Evolutionary conservation across 2,329 filamentous ascomycete species (phyloP).

Genomic region (Ophidiomyces ophidiicola): DNA sequence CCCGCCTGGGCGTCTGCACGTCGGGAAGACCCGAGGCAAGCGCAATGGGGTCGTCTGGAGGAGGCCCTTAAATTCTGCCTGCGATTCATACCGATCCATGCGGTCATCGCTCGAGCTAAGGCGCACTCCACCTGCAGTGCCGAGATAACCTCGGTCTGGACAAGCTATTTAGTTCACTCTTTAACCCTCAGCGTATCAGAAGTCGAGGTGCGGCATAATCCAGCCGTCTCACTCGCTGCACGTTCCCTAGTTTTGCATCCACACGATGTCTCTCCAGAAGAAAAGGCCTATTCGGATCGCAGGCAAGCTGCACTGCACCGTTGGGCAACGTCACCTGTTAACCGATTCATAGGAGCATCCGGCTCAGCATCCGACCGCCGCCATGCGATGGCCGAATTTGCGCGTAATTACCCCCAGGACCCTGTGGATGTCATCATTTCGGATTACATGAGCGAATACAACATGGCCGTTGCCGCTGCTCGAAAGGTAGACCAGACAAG

Average conservation of each 20-base stretch:
- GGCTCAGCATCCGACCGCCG: conserved; percentile 36
- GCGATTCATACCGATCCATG: no score
- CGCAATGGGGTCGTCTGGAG: no score
- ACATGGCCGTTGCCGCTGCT: conserved; percentile 38
- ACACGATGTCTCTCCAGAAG: not conserved
- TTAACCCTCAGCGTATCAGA: no score
- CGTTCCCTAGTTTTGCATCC: no score
- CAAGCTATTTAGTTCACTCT: no score
- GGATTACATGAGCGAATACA: conserved; percentile 41
- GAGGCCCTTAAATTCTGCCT: no score
- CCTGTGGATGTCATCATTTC: conserved; percentile 38
- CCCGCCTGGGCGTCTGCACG: no score
- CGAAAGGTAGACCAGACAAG: conserved; percentile 29
- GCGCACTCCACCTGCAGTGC: no score
- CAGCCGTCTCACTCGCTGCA: no score
- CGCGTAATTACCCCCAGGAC: conserved; percentile 31
- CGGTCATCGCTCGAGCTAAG: no score
- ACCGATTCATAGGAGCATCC: conserved; percentile 28
- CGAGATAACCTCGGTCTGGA: conserved; percentile 7
- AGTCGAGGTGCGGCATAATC: no score
- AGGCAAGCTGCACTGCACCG: conserved; percentile 15
- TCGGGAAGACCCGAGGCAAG: no score
- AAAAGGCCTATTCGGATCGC: conserved; percentile 22
- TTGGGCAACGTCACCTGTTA: not conserved
- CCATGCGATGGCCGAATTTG: conserved; percentile 35